phyloP scores from a whole-genome alignment of 805 yeast genomes.

The Metschnikowia gelsemii region DNA sequence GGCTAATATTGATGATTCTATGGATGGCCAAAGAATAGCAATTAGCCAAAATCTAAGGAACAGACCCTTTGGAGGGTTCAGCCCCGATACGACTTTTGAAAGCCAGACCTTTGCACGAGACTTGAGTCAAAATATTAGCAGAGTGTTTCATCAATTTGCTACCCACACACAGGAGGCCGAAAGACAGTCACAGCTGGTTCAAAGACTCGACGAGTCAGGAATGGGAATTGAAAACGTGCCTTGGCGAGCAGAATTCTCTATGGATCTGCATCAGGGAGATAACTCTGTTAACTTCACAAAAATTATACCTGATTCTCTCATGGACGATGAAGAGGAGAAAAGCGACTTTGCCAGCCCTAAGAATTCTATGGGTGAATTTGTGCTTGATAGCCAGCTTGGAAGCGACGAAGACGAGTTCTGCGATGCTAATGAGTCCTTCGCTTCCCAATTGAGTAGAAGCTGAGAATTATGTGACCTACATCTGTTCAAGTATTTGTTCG shows the following conservation, averaged over 20 bases:
- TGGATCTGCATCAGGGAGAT: conserved; percentile 7
- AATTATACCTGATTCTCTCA: background rate
- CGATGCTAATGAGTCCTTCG: background rate
- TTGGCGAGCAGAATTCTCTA: conserved; percentile 4
- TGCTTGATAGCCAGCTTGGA: background rate
- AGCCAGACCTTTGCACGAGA: conserved; percentile 8
- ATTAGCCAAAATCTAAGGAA: background rate
- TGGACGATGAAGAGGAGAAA: background rate
- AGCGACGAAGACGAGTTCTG: conserved; percentile 1
- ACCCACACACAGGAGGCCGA: conserved; percentile 13
- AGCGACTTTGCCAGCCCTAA: too few relatives aligned
- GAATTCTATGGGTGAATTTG: too few relatives aligned
- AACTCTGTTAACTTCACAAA: conserved; percentile 5
- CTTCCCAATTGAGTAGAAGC: too few relatives aligned
- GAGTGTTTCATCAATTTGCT: conserved; percentile 13
- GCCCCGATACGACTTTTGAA: conserved; percentile 15
- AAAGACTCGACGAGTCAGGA: background rate
- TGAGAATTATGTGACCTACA: background rate
- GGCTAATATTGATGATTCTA: conserved; percentile 7
- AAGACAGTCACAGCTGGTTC: background rate
- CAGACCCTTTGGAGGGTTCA: conserved; percentile 10
- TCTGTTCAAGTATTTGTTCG: background rate
- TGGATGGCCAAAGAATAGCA: conserved; percentile 2
- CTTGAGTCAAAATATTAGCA: conserved; percentile 12
- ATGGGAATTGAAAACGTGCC: background rate